Evolutionary conservation across 2,329 filamentous ascomycete species (phyloP), one percentile per base, ranked within the genome.

Genomic region (Sclerotinia nivalis): DNA sequence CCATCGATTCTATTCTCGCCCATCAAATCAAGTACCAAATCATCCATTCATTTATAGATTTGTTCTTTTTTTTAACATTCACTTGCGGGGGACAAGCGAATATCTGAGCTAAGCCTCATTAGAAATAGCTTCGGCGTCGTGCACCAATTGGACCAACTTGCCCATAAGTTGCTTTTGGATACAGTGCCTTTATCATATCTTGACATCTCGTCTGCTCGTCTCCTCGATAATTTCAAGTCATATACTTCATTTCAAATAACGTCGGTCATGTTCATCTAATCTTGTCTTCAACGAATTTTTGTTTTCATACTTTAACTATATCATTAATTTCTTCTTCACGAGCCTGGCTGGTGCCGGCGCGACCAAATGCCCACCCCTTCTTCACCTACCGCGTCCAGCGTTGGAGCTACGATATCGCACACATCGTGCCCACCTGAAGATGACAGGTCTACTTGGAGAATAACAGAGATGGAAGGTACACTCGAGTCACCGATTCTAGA

Each of bases 401-500:
- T 71, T 71, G 72, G 71, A 71, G 71, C 70, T 49, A 64, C 61
- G n/a, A 70, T 75, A 68, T 73, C 76, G 67, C 78, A 81, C 72
- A 75, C 78, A 71, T 81, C 80, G 74, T 84, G 83, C 76, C 83
- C 83, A 60, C 80, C 81, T 65, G 80, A 82, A 62, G 80, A 81
- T 75, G 80, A 80, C 64, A 74, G 79, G 70, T 74, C 75, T 22
- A 77, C 71, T 56, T 76, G 76, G 76, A 76, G 78, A 74, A 75
- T 76, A 72, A 28, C 76, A 77, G 76, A 77, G 70, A 79, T 79
- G 76, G 76, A 77, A 73, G 67, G 70, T 68, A 59, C 74, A 71
- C 73, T 76, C 68, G 75, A 79, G 70, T 75, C 77, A 47, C 67
- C 64, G 43, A 73, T 71, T 69, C 69, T 75, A 67, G 73, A 75